Evolutionary conservation across 805 yeast genomes (phyloP).

Genomic region (Schwanniomyces polymorphus): DNA sequence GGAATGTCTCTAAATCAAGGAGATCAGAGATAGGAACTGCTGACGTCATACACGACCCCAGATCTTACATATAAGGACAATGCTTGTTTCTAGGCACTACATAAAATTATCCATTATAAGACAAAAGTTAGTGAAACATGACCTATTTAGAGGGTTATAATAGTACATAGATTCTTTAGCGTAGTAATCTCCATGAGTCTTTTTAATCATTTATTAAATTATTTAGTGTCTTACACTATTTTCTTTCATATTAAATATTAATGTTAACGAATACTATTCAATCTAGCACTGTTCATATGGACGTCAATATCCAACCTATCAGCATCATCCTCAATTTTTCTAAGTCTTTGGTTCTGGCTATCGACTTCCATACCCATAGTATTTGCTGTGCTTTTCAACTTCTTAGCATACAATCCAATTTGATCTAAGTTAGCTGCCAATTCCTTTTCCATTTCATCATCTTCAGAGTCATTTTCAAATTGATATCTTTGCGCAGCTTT

Average conservation of each 20-base stretch:
- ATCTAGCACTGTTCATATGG: constrained; percentile 70
- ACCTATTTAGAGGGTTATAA: neutral
- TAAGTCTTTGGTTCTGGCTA: constrained; percentile 72
- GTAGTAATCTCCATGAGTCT: too few relatives aligned
- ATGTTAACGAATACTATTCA: constrained; percentile 48
- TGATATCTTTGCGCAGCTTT: constrained; percentile 68
- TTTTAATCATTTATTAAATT: too few relatives aligned
- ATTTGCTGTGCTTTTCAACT: constrained; percentile 71
- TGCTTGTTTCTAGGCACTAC: neutral
- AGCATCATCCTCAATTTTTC: constrained; percentile 77
- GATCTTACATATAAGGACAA: neutral
- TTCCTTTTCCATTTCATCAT: constrained; percentile 89
- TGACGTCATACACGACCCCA: constrained; percentile 1
- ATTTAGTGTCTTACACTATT: too few relatives aligned
- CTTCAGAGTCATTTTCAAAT: constrained; percentile 89
- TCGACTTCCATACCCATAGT: constrained; percentile 76
- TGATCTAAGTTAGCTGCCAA: constrained; percentile 81
- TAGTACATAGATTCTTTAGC: too few relatives aligned
- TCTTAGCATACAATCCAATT: constrained; percentile 64
- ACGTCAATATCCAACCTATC: constrained; percentile 82
- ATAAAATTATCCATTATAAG: neutral
- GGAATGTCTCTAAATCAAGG: neutral
- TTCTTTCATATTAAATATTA: neutral
- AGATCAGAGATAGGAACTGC: neutral
- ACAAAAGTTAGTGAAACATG: neutral